A percentile compares a stretch with the other conserved stretches of the same genome.
phyloP scores from a whole-genome alignment of 768 basidiomycete species.

The Brasilioporus rufonigricans region DNA sequence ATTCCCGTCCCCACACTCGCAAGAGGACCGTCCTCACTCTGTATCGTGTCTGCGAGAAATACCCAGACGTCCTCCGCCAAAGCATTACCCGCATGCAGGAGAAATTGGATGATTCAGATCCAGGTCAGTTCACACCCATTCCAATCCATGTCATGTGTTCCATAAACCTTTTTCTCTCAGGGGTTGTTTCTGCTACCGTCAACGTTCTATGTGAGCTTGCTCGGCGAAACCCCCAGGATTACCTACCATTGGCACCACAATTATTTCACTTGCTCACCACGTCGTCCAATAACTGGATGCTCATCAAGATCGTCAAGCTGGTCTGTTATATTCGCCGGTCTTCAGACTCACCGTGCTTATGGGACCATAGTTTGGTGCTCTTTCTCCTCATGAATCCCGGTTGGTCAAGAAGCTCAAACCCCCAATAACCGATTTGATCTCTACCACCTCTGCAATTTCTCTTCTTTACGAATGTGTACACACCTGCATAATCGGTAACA shows the following conservation, averaged over 20 bases:
- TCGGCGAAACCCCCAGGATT: constrained; percentile 73
- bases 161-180: constrained; percentile 36
- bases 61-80: constrained; percentile 72
- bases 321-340: constrained; percentile 42
- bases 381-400: constrained; percentile 90
- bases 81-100: constrained; percentile 73
- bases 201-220: constrained; percentile 94
- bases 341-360: not conserved
- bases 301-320: constrained; percentile 97
- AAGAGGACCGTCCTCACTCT: constrained; percentile 87
- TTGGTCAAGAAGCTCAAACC: constrained; percentile 92
- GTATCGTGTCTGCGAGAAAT: constrained; percentile 76
- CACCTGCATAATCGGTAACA: constrained; percentile 96
- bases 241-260: constrained; percentile 85
- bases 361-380: constrained; percentile 74
- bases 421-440: constrained; percentile 93
- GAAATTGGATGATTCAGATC: constrained; percentile 75
- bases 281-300: constrained; percentile 98
- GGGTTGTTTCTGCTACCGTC: constrained; percentile 91
- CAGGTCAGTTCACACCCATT: constrained; percentile 40
- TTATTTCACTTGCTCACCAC: constrained; percentile 91
- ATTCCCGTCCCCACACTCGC: constrained; percentile 84
- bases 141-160: not conserved
- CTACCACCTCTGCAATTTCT: constrained; percentile 93
- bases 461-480: constrained; percentile 97